Percentiles rank a stretch among this genome's conserved stretches.
These are phyloP conservation scores for Dictyostelium citrinum DNA, from an alignment of 78 protist genomes.

Conservation along the genomic window DNA sequence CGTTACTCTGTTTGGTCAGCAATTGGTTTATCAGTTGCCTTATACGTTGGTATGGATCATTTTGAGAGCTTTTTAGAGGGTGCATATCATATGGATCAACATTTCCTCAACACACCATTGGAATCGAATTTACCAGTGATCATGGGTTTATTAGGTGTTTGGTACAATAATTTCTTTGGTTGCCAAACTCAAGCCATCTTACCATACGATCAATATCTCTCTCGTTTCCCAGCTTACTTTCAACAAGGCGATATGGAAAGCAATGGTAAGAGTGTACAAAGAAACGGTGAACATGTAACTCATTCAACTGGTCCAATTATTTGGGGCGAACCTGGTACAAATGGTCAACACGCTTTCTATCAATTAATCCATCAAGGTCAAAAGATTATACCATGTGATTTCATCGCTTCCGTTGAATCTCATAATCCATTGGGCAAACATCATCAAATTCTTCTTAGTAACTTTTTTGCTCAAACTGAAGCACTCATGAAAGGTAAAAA, in stretches of 20 bases:
- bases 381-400: conserved; percentile 94
- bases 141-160: conserved; percentile 90
- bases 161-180: conserved; percentile 96
- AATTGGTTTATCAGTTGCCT: conserved; percentile 93
- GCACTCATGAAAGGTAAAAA: conserved; percentile 96
- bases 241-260: conserved; percentile 93
- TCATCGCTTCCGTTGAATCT: conserved; percentile 86
- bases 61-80: conserved; percentile 94
- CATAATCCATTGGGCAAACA: conserved; percentile 88
- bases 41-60: conserved; percentile 87
- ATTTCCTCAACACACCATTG: conserved; percentile 89
- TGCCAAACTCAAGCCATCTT: conserved; percentile 93
- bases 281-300: conserved; percentile 35
- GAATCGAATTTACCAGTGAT: conserved; percentile 90
- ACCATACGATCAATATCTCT: conserved; percentile 97
- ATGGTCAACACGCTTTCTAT: conserved; percentile 98
- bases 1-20: conserved; percentile 98
- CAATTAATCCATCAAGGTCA: conserved; percentile 94
- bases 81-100: conserved; percentile 96
- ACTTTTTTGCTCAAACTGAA: conserved; percentile 97
- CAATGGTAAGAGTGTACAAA: conserved; percentile 77
- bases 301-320: conserved; percentile 93
- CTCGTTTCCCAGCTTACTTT: conserved; percentile 97
- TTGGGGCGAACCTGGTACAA: conserved; percentile 99
- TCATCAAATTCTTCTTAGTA: conserved; percentile 92